Base-by-base conservation (phyloP, 2,329 filamentous ascomycete species). In the Epichloe glyceriae region DNA sequence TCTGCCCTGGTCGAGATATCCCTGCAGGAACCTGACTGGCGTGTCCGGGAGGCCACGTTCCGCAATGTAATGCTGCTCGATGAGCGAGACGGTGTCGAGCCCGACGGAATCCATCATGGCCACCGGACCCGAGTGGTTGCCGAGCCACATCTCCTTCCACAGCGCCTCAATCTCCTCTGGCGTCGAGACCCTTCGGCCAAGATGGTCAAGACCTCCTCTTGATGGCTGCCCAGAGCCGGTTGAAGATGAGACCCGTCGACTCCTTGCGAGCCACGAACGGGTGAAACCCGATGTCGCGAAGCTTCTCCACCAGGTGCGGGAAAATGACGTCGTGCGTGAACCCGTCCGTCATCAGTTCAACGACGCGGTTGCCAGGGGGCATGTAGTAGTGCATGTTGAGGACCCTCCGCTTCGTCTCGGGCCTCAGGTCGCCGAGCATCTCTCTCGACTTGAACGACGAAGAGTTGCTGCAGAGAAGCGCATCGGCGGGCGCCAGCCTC, bases 181-280 rank as follows among this genome's bases (percentile, higher is more conserved):
- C 0, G 62, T 64, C 0, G 69, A 67, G 0, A 79, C 73, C 0
- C 75, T 47, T 79, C 75, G 0, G 70, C 64, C 3, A 79, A 54
- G 10, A 79, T 73, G 0, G 60, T 68, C 48, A 79, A 53, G 0
- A 63, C 60, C 55, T 80, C 76, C 76, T 66, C 59, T 79, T 79
- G 15, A 79, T 66, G 0, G 76, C 76, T 0, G 76, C 76, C 75
- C 76, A 80, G 0, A 79, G 59, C 0, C 76, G 70, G 50, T 79
- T 79, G 56, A 77, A 75, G 37, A 80, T 72, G 54, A 79, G 73
- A 0, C 76, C 72, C 0, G 74, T 76, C 0, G 73, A 76, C 54
- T 78, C 70, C 46, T 70, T 72, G 6, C 64, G 56, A 0, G 73
- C 73, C 4, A 62, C 55, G 20, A 69, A 67, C 0, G 73, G 73